Conservation (phyloP, 805 yeast genomes). For the Nakazawaea pomicola region DNA sequence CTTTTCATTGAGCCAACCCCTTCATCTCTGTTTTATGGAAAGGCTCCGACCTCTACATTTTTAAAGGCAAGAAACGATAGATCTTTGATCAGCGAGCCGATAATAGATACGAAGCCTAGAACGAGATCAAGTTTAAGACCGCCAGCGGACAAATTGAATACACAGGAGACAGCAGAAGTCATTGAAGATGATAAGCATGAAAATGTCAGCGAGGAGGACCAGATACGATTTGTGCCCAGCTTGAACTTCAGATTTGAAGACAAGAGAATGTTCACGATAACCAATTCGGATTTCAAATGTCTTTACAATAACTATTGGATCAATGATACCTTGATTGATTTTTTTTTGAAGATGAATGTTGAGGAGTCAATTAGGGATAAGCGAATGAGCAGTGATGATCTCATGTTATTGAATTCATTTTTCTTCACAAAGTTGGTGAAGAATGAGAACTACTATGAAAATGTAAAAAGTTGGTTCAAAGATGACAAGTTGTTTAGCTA, state of each 20-base stretch:
- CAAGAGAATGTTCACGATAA: conserved; percentile 49
- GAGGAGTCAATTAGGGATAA: conserved; percentile 22
- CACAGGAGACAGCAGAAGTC: background rate
- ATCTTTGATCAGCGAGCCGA: background rate
- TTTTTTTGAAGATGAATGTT: conserved; percentile 62
- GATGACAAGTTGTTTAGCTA: conserved; percentile 53
- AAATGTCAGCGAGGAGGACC: conserved; percentile 23
- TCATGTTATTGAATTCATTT: conserved; percentile 68
- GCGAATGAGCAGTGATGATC: conserved; percentile 31
- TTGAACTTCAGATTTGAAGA: conserved; percentile 50
- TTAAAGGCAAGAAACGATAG: conserved; percentile 3
- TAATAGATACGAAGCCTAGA: conserved; percentile 4
- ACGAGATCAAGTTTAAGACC: background rate
- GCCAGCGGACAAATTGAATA: background rate
- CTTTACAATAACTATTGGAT: conserved; percentile 80
- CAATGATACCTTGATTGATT: conserved; percentile 84
- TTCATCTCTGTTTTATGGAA: background rate
- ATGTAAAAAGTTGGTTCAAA: conserved; percentile 74
- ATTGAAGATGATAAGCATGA: conserved; percentile 20
- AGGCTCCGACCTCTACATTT: background rate
- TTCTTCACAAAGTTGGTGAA: conserved; percentile 64
- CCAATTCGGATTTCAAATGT: conserved; percentile 71
- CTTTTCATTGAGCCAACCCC: background rate
- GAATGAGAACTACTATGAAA: conserved; percentile 41
- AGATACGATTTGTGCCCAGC: conserved; percentile 26